Conservation (phyloP, 257 asterid genomes). For the Penstemon eatonii region DNA sequence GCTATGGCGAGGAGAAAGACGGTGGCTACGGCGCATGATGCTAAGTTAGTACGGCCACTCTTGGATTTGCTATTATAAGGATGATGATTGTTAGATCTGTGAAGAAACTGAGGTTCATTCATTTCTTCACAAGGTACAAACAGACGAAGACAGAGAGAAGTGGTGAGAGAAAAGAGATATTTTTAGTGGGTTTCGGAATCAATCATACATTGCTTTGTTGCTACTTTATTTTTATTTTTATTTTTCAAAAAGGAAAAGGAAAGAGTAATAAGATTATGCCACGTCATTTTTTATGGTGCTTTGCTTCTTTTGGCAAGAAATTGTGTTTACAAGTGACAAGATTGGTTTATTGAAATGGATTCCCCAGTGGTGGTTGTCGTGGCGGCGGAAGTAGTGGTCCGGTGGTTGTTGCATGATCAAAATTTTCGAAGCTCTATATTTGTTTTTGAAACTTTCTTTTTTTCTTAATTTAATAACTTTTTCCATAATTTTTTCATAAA, state of each 20-base stretch:
- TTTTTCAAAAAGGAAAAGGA: constrained; percentile 26
- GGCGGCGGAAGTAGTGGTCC: constrained; percentile 9
- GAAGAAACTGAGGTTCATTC: constrained; percentile 46
- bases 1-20: constrained; percentile 59
- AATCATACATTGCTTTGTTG: constrained; percentile 25
- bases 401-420: not conserved
- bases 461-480: no score
- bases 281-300: constrained; percentile 35
- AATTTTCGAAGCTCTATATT: no score
- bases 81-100: constrained; percentile 48
- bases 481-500: no score
- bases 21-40: constrained; percentile 83
- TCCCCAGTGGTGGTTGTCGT: not conserved
- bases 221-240: constrained; percentile 12
- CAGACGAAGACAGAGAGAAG: constrained; percentile 18
- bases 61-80: constrained; percentile 31
- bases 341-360: not conserved
- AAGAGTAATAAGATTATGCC: constrained; percentile 29
- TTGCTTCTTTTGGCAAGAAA: constrained; percentile 22
- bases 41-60: constrained; percentile 63
- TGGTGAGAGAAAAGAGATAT: not conserved
- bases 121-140: constrained; percentile 28
- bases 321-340: not conserved
- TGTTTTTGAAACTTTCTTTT: no score
- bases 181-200: constrained; percentile 43